Evolutionary conservation across 202 grass and related monocot genomes (phyloP).

Genomic region (Elaeis oleifera): DNA sequence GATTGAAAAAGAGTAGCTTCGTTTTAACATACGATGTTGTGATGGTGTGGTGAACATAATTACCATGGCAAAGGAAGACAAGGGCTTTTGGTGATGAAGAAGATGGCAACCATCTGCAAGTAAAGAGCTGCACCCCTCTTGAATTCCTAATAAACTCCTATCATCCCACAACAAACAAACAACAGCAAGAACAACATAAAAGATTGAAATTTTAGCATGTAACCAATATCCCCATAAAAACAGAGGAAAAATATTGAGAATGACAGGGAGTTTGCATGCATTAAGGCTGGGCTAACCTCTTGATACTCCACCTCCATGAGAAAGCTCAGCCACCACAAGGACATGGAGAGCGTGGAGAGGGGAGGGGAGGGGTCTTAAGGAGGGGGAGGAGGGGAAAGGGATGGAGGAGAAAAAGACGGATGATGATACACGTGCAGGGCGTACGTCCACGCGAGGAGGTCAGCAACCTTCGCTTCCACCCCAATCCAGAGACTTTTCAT

Average conservation of each 20-base stretch:
- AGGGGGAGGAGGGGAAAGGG: constrained; percentile 4
- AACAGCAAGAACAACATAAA: not conserved
- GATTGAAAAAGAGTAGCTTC: not conserved
- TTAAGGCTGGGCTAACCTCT: constrained; percentile 33
- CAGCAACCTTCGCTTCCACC: not conserved
- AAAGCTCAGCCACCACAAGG: not conserved
- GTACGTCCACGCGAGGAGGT: not conserved
- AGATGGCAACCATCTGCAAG: constrained; percentile 64
- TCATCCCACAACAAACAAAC: not conserved
- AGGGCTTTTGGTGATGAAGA: constrained; percentile 67
- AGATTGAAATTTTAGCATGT: not conserved
- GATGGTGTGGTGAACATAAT: not conserved
- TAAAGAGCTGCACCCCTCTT: constrained; percentile 74
- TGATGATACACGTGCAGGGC: not conserved
- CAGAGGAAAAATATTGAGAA: not conserved
- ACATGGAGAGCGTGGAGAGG: constrained; percentile 1
- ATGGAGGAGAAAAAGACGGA: not conserved
- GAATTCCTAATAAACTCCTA: constrained; percentile 73
- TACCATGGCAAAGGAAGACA: constrained; percentile 95
- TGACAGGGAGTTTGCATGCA: not conserved
- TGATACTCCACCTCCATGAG: constrained; percentile 56
- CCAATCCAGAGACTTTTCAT: no score
- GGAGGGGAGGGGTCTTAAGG: not conserved
- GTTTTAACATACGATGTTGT: not conserved
- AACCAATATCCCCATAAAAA: not conserved